Percentiles rank a stretch among this genome's conserved stretches.
Conservation (phyloP, 805 yeast species). For the Candida cerambycidarum region DNA sequence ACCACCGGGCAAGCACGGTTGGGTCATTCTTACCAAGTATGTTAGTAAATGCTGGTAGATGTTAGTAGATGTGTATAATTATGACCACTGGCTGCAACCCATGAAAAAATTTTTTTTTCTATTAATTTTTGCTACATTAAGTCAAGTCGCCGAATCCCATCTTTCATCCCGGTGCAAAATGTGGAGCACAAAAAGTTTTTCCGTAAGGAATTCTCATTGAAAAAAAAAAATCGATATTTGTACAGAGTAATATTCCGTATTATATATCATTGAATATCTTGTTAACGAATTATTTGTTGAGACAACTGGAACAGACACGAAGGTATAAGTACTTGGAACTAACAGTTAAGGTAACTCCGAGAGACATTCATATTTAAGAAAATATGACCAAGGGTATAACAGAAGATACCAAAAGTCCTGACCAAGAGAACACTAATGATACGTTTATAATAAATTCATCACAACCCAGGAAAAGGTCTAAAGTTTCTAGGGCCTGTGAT, state of each 20-base stretch:
- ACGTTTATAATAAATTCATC: constrained; percentile 4
- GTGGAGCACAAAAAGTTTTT: constrained; percentile 9
- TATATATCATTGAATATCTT: too few relatives aligned
- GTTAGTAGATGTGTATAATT: too few relatives aligned
- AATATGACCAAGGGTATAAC: constrained; percentile 8
- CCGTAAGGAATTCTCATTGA: constrained; percentile 10
- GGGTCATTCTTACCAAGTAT: background rate
- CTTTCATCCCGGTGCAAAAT: constrained; percentile 9
- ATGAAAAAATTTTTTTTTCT: background rate
- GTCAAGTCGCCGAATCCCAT: background rate
- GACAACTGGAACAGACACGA: too few relatives aligned
- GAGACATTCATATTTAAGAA: too few relatives aligned
- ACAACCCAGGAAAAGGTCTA: constrained; percentile 56
- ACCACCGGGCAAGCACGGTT: too few relatives aligned
- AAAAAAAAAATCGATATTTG: background rate
- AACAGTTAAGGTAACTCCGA: too few relatives aligned
- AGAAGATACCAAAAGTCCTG: constrained; percentile 13
- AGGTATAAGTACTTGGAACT: too few relatives aligned
- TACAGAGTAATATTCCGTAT: background rate
- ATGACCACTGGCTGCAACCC: background rate
- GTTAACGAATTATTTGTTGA: too few relatives aligned
- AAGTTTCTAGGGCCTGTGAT: constrained; percentile 81
- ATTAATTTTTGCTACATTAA: background rate
- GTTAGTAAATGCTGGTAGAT: too few relatives aligned
- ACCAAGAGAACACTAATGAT: background rate